These are phyloP conservation scores for Pseudogymnoascus sp. DNA, from an alignment of 2,329 filamentous ascomycete species.

Conservation along the genomic window DNA sequence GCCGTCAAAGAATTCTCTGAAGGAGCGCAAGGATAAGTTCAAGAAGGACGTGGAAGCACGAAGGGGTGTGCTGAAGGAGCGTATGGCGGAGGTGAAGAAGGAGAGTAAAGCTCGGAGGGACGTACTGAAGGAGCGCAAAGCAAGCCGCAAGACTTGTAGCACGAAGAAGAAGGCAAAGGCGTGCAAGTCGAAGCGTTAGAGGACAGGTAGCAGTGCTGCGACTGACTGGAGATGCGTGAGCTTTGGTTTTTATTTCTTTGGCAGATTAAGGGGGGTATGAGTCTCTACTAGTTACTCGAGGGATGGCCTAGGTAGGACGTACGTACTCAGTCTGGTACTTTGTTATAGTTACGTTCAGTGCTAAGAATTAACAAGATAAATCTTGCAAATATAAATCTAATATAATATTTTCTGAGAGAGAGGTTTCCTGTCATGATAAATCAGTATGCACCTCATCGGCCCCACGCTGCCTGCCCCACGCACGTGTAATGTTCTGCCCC, in stretches of 20 bases:
- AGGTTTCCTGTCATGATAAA: neutral
- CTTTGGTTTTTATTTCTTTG: conserved; percentile 5
- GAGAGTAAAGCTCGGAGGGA: neutral
- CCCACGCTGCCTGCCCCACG: neutral
- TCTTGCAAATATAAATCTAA: conserved; percentile 5
- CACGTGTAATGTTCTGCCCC: neutral
- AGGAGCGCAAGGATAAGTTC: neutral
- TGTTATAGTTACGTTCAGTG: conserved; percentile 5
- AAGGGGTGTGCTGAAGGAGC: neutral
- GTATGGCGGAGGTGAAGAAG: neutral
- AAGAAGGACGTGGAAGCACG: neutral
- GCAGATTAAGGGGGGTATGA: neutral
- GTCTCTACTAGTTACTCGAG: neutral
- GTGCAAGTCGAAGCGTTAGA: neutral
- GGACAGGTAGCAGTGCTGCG: neutral
- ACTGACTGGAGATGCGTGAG: neutral
- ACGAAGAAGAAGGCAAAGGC: neutral
- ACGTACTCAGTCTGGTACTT: conserved; percentile 8
- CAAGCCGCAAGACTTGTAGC: neutral
- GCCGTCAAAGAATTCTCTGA: neutral
- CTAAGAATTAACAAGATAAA: conserved; percentile 8
- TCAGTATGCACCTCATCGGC: neutral
- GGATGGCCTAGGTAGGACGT: conserved; percentile 8
- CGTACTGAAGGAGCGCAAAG: neutral
- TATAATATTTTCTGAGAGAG: conserved; percentile 2